Base-by-base conservation (phyloP, 129 eudicot species). In the Calendula officinalis region DNA sequence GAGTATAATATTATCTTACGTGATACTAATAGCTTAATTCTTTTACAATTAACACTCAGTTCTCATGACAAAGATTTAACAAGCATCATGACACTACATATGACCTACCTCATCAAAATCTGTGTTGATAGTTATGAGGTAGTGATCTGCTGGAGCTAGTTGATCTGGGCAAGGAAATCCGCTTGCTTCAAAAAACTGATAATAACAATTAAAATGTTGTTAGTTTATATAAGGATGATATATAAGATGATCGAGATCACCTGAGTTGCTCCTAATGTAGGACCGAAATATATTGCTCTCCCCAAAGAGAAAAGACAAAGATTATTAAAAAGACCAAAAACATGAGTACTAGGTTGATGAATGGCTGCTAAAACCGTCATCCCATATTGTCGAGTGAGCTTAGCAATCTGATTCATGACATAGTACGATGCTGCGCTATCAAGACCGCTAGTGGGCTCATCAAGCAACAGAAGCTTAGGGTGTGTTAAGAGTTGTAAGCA, bases 381-480 rank as follows among this genome's bases (percentile, higher is more conserved):
- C 65, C 72, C 73, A 22, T 79, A 75, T 62, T 81, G 66, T 11
- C 50, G 67, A 2, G 88, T 84, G 16, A 84, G 82, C 53, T 82
- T 71, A 4, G 66, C 81, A 22, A 88, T 88, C 56, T 56, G 77
- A 36, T 72, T 77, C 89, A 84, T 84, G 53, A 88, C 84, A 72
- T 84, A 61, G 64, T 81, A 88, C 1, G 96, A 84, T 4, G 94
- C 79, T 10, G 94, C 96, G 16, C 96, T 88, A 37, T 88, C 96
- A 5, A 88, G 92, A 7, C 96, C 96, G 46, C 96, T 78, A 5
- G 75, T 78, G 8, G 82, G 82, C 69, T 78, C 82, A 44, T 78
- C 82, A 33, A 78, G 74, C 52, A 78, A 66, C 6, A 78, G 61
- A 43, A 78, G 49, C 60, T 66, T 67, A 2, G 82, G 82, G n/a